A percentile compares a stretch with the other conserved stretches of the same genome.
Conservation (phyloP, 192 early-diverging fungal species). For the Lobosporangium transversale region DNA sequence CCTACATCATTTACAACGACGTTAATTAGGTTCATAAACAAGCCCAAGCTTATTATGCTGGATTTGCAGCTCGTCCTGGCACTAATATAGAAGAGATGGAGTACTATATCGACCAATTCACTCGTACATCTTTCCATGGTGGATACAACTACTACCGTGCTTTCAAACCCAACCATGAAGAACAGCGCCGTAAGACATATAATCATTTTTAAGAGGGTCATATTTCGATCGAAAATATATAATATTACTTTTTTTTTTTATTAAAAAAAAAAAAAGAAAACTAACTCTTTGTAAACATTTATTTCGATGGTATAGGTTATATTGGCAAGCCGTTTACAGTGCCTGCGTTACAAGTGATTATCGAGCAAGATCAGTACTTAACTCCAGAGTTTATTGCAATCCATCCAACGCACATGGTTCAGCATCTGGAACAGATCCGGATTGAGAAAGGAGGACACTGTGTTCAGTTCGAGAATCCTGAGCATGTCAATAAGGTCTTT, state of each 20-base stretch:
- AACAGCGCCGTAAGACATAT: conserved; percentile 15
- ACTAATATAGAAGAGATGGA: conserved; percentile 55
- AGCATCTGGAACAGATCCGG: not conserved
- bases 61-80: not conserved
- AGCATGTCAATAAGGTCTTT: conserved; percentile 13
- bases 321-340: conserved; percentile 15
- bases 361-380: conserved; percentile 16
- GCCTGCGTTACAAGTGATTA: conserved; percentile 1
- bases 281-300: not conserved
- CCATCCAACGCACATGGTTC: not conserved
- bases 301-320: not conserved
- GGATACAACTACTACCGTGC: conserved; percentile 66
- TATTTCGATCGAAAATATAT: not conserved
- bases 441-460: conserved; percentile 9
- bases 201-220: not conserved
- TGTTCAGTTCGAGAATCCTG: conserved; percentile 6
- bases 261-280: not conserved
- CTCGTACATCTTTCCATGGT: conserved; percentile 60
- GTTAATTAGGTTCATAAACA: conserved; percentile 2
- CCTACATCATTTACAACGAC: not conserved
- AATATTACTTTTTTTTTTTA: not conserved
- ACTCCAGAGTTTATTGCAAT: not conserved
- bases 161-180: not conserved
- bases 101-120: conserved; percentile 61
- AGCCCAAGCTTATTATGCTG: not conserved